Conservation (phyloP, 2,329 filamentous ascomycete genomes). For the Scorias spongiosa region DNA sequence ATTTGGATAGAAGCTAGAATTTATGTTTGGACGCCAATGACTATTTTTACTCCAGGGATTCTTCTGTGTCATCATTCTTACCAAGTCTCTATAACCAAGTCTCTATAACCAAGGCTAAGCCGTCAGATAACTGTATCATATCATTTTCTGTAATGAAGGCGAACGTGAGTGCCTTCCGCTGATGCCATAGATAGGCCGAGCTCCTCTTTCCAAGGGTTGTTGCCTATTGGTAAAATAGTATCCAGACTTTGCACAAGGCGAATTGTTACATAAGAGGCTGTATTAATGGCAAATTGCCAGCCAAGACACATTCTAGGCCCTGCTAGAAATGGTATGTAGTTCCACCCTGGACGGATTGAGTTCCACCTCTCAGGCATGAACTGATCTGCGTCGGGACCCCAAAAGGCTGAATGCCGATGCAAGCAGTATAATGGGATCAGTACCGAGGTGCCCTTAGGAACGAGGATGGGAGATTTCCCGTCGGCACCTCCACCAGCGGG, state of each 20-base stretch:
- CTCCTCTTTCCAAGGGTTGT: too few relatives aligned
- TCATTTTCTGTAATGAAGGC: too few relatives aligned
- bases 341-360: conserved; percentile 4
- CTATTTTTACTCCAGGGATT: too few relatives aligned
- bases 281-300: neutral
- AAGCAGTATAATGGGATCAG: conserved; percentile 20
- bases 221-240: too few relatives aligned
- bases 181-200: too few relatives aligned
- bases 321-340: neutral
- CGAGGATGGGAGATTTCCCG: conserved; percentile 38
- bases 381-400: conserved; percentile 24
- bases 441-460: conserved; percentile 17
- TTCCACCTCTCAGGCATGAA: conserved; percentile 23
- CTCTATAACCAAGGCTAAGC: too few relatives aligned
- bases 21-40: too few relatives aligned
- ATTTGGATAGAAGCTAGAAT: too few relatives aligned
- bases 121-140: too few relatives aligned
- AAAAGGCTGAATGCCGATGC: conserved; percentile 24
- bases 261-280: neutral
- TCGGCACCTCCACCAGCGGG: conserved; percentile 45
- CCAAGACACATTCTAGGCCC: neutral
- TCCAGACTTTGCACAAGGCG: neutral
- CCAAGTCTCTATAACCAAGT: too few relatives aligned
- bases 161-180: too few relatives aligned
- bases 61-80: too few relatives aligned